Base-by-base conservation (phyloP, 495 filamentous ascomycete species). In the Pyrenula massariospora region DNA sequence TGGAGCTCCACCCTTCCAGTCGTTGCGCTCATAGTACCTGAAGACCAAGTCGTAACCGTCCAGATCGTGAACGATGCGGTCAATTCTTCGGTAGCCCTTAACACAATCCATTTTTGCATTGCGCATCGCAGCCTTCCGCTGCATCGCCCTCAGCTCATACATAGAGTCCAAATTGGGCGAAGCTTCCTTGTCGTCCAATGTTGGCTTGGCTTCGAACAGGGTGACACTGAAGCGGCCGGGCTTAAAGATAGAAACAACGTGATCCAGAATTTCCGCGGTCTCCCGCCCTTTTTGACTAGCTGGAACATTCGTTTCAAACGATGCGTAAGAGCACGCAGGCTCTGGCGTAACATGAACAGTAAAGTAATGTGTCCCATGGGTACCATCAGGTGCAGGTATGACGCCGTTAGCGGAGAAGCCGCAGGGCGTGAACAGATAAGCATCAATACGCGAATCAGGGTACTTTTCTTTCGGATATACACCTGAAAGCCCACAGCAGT, bases 271-370 rank as follows among this genome's bases (percentile, higher is more conserved):
- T 25, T 94, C 91, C 24, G 83, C 84, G 22, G 92, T 96, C 64
- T 89, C 84, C 62, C 91, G 89, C 12, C 92, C 92, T 53, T 81
- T 86, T 70, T 94, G 88, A 22, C 83, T 82, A 55, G 88, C 84
- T n/a, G 94, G 93, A 5, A 99, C 94, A 61, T 99, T 97, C 60
- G 94, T 96, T 77, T 99, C 94, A 65, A 99, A 99, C 2, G 91
- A 96, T 15, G 94, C 94, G 65, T 95, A 99, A n/a, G 90, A 95
- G 77, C 92, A 99, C 64, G 94, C 83, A 25, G 93, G 87, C 76
- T 99, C 94, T 0, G 94, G 94, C 0, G 94, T 99, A 58, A 99
- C 94, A 68, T 99, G 94, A 49, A 99, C 94, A 1, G 92, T 99
- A 77, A 96, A 99, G 71, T 99, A 99, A 72, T 97, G 89, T 19